Evolutionary conservation across 805 yeast species (phyloP), one percentile per base, ranked within the genome.

Genomic region (Lachancea kluyveri): DNA sequence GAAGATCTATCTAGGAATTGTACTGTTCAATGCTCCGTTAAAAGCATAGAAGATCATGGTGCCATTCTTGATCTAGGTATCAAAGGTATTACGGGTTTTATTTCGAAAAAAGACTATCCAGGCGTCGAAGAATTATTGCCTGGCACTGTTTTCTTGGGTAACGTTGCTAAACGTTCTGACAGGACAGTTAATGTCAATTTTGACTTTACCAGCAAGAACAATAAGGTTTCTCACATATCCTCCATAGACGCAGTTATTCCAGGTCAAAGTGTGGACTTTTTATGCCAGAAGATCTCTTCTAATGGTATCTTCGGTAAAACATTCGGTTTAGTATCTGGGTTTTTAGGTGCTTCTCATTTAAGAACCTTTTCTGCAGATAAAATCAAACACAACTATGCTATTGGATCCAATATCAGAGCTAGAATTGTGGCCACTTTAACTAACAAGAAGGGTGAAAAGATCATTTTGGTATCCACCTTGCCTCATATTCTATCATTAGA

Each of bases 11-110:
- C 64, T 5, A 86, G 85, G 26, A 66, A 72, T 37, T 31, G 52
- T 10, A 52, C 80, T 4, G 52, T 92, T 2, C 98, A 92, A 59
- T 88, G 77, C 15, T 67, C 84, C 2, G 76, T 92, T 14, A 70
- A 67, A 40, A 79, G 94, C 28, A 60, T 84, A 15, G 97, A 92
- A 67, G 99, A 92, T 54, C 96, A 86, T 54, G 98, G 98, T 60
- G 71, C 77, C 15, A 73, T 84, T 35, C 60, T 90, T 25, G 80
- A 79, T 45, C 56, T 81, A 23, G 96, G 96, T 20, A 52, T 68
- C 30, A 56, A 57, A 6, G 71, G 67, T 5, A 36, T 70, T 6
- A 62, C 74, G 17, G 95, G 94, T 1, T 88, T 90, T 57, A 64
- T 88, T 28, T 70, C 94, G 2, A 77, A 73, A 42, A 80, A 79